Base-by-base conservation (phyloP, 2,329 filamentous ascomycete genomes). In the Xylaria sp. region DNA sequence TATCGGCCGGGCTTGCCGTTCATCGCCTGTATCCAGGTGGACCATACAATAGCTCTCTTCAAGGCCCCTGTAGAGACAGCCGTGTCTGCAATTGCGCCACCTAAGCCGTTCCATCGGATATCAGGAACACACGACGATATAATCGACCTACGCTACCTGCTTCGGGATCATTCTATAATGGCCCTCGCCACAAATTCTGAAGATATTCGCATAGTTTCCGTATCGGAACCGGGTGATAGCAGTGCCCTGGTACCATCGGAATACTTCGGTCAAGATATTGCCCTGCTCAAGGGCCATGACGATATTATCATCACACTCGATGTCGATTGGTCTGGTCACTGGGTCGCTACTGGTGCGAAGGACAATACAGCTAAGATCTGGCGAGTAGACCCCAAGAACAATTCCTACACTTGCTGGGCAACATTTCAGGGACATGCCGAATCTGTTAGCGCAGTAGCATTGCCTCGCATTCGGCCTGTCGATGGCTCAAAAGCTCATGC, bases 91-190 rank as follows among this genome's bases (percentile, higher is more conserved):
- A 76, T 80, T 66, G 76, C 75, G 71, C 81, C 66, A 73, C 84
- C 77, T 74, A 83, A 80, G 76, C 92, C 81, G 0, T 86, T 92
- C 52, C 89, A 92, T 72, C 89, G 93, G 52, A 97, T 99, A 72
- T 97, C 95, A 4, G 97, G 96, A 61, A 97, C 96, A 7, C 94
- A 98, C 79, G 97, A 99, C 78, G 96, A 99, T 79, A 94, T 99
- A 60, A 97, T 99, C 73, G 97, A 99, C 77, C 83, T 99, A 39
- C 92, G 91, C 34, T 97, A 96, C 75, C 84, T 98, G 63, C 89
- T 96, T 1, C 88, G 90, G 0, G 91, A 97, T 74, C 89, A 88
- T 65, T 95, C 93, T 2, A 82, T 97, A 60, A 85, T 99, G 69
- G 97, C 96, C 6, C 83, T 99, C 30, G 96, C 95, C 7, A 98